A percentile compares a stretch with the other conserved stretches of the same genome.
These are phyloP conservation scores for Agapanthus africanus DNA, from an alignment of 106 monocot genomes.

Conservation along the genomic window DNA sequence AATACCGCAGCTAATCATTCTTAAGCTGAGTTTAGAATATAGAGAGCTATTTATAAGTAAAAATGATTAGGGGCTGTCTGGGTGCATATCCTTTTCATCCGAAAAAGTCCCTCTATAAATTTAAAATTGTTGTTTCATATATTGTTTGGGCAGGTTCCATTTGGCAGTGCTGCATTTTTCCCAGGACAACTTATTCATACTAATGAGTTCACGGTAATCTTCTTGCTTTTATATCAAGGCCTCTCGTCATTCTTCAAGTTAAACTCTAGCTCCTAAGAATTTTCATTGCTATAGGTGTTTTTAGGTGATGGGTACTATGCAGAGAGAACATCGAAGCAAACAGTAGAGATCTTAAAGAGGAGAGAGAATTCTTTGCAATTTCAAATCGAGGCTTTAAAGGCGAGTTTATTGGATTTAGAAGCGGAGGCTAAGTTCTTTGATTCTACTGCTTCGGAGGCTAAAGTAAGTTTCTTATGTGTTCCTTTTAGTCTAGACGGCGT, in stretches of 20 bases:
- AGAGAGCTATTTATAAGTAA: too few species aligned
- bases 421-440: slow-evolving; percentile 64
- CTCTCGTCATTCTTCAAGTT: too few species aligned
- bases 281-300: slow-evolving; percentile 51
- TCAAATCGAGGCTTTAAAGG: slow-evolving; percentile 54
- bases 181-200: slow-evolving; percentile 84
- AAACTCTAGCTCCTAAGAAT: neutral
- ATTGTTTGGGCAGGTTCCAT: slow-evolving; percentile 58
- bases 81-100: neutral
- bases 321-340: slow-evolving; percentile 76
- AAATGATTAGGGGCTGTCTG: too few species aligned
- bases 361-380: slow-evolving; percentile 54
- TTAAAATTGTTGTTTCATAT: neutral
- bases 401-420: slow-evolving; percentile 50
- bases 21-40: too few species aligned
- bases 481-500: too few species aligned
- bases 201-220: slow-evolving; percentile 69
- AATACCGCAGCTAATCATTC: too few species aligned
- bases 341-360: slow-evolving; percentile 62
- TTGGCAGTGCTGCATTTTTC: slow-evolving; percentile 84
- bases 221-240: too few species aligned
- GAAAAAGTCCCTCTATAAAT: neutral
- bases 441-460: slow-evolving; percentile 59
- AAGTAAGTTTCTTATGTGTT: slow-evolving; percentile 33
- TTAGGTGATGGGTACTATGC: slow-evolving; percentile 83